A percentile compares a stretch with the other conserved stretches of the same genome.
Conservation (phyloP, 1,284 basidiomycete species). For the Termitomyces sp. region DNA sequence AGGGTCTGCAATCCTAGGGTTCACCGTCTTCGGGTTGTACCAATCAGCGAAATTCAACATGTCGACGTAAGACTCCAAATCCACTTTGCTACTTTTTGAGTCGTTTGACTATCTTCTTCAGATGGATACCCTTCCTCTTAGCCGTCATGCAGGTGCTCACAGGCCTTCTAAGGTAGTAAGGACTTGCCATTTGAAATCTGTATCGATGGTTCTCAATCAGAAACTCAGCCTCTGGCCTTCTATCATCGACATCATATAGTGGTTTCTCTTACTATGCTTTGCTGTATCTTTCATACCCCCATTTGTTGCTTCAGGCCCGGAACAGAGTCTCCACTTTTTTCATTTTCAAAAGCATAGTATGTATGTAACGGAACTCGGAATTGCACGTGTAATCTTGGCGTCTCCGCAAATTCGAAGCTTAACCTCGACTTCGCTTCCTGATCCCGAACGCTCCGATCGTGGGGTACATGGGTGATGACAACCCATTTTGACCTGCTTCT, state of each 20-base stretch:
- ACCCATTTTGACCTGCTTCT: too few species aligned
- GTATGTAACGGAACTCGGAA: constrained; percentile 4
- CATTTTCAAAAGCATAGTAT: not conserved
- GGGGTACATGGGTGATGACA: constrained; percentile 1
- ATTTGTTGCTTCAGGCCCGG: constrained; percentile 1
- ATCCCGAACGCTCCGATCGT: constrained; percentile 1
- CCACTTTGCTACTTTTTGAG: constrained; percentile 45
- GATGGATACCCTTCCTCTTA: constrained; percentile 80
- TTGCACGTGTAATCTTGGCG: not conserved
- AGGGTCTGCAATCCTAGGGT: constrained; percentile 68
- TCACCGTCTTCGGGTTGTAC: constrained; percentile 66
- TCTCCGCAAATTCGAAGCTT: not conserved
- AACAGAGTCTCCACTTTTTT: not conserved
- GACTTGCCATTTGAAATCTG: not conserved
- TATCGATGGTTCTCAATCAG: not conserved
- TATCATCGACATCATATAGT: constrained; percentile 26
- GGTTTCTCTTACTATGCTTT: not conserved
- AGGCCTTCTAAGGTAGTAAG: constrained; percentile 59
- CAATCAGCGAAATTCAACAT: constrained; percentile 66
- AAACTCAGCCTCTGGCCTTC: constrained; percentile 25
- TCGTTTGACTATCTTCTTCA: constrained; percentile 25
- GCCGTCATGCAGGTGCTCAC: constrained; percentile 66
- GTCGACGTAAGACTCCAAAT: constrained; percentile 61
- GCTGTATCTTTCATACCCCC: constrained; percentile 3
- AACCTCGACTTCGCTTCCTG: constrained; percentile 1